These are phyloP conservation scores for Rhizopogon rudus DNA, from an alignment of 768 basidiomycete species.

Conservation along the genomic window DNA sequence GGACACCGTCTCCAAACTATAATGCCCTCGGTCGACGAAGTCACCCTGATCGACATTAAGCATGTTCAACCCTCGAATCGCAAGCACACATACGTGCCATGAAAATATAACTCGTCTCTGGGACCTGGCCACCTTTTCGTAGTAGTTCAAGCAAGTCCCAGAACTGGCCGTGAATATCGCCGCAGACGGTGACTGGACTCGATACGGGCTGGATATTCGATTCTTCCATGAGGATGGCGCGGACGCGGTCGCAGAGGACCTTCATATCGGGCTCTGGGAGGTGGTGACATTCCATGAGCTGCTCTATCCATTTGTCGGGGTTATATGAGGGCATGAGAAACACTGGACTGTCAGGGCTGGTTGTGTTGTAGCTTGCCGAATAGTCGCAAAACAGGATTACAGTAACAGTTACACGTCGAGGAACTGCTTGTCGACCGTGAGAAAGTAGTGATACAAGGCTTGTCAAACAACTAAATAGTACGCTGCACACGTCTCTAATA, in stretches of 20 bases:
- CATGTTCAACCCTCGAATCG: slow-evolving; percentile 12
- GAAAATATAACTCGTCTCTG: slow-evolving; percentile 91
- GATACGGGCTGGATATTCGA: slow-evolving; percentile 97
- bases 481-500: no score
- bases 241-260: slow-evolving; percentile 84
- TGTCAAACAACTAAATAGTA: no score
- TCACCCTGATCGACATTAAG: slow-evolving; percentile 65
- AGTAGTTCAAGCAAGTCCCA: slow-evolving; percentile 94
- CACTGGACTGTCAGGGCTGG: background rate
- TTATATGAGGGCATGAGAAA: slow-evolving; percentile 30
- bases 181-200: slow-evolving; percentile 91
- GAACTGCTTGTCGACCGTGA: background rate
- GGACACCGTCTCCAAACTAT: slow-evolving; percentile 93
- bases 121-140: slow-evolving; percentile 79
- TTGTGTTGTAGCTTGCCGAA: background rate
- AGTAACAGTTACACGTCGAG: no score
- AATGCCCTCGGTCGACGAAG: slow-evolving; percentile 96
- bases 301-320: slow-evolving; percentile 83
- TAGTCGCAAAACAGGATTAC: background rate
- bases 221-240: slow-evolving; percentile 89
- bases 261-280: slow-evolving; percentile 94
- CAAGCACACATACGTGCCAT: slow-evolving; percentile 71
- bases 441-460: background rate
- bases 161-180: slow-evolving; percentile 97
- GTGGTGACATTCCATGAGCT: slow-evolving; percentile 81